Base-by-base conservation (phyloP, 2,329 filamentous ascomycete species). In the Exophiala aquamarina region DNA sequence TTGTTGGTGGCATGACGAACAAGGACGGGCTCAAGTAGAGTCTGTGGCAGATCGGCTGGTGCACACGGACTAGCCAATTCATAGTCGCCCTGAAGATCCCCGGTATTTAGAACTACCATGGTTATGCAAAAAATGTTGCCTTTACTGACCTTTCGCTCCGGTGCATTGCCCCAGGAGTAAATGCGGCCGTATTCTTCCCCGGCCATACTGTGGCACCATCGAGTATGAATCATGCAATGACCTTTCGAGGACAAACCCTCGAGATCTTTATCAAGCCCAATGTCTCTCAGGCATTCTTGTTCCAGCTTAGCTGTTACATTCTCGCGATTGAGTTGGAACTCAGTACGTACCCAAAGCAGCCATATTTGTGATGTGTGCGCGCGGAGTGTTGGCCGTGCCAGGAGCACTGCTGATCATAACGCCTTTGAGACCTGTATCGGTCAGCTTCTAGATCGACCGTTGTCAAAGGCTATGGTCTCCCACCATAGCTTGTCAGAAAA, bases 111-210 rank as follows among this genome's bases (percentile, higher is more conserved):
- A 44, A 29, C 35, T 20, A 14, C 35, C 44, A 15, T 5, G 7
- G 14, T 6, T n/a, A 14, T 8, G 14, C 4, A 17, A 14, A 19
- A 6, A 4, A 19, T 18, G 33, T 15, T n/a, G 14, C 26, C 19
- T 17, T n/a, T 8, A 36, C 35, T 7, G 53, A 74, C 71, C 59
- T 68, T 66, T 40, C 55, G 35, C 17, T 49, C 53, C 5, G 67
- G 65, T 38, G 70, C 68, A 44, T 66, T 66, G 18, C 70, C 70
- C 68, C 69, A 73, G 1, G 64, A 61, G 44, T 67, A 61, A 21
- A 69, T 66, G 2, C 71, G 58, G 2, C 62, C 71, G 52, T 64
- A 72, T 50, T 74, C 71, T 35, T 68, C 66, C 7, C 70, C 71
- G 14, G 64, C 64, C 64, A 73, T 69, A 38, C 58, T 62, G 47